Conservation (phyloP, 2,329 filamentous ascomycete species). For the Alternaria hordeiaustralica region DNA sequence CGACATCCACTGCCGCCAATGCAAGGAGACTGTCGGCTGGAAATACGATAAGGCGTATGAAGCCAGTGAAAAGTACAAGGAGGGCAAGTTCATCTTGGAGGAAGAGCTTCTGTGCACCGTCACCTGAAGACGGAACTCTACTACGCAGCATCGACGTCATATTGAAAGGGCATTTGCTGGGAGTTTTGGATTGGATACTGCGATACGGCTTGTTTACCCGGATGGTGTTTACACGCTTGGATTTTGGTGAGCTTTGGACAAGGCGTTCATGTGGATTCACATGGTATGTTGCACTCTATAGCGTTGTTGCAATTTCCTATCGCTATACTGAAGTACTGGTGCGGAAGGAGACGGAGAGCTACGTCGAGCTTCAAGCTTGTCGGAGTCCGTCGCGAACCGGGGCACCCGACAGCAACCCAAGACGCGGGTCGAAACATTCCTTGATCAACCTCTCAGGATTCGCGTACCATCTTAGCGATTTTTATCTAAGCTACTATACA, state of each 20-base stretch:
- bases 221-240: constrained; percentile 10
- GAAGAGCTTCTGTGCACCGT: constrained; percentile 87
- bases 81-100: constrained; percentile 97
- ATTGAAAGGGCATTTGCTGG: constrained; percentile 29
- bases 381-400: background rate
- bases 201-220: constrained; percentile 1
- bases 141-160: background rate
- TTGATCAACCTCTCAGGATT: background rate
- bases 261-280: constrained; percentile 5
- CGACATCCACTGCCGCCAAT: constrained; percentile 90
- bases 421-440: background rate
- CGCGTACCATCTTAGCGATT: background rate
- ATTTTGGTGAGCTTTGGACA: constrained; percentile 4
- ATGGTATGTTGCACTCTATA: constrained; percentile 5
- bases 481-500: background rate
- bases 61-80: constrained; percentile 93
- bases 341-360: constrained; percentile 6
- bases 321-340: background rate
- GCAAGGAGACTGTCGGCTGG: constrained; percentile 93
- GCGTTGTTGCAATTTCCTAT: background rate
- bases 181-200: constrained; percentile 25
- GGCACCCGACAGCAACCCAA: background rate
- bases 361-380: background rate
- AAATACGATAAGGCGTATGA: constrained; percentile 99
- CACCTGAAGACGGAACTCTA: constrained; percentile 41